Evolutionary conservation across 2,329 filamentous ascomycete genomes (phyloP), one percentile per base, ranked within the genome.

Genomic region (Orbilia quercus): DNA sequence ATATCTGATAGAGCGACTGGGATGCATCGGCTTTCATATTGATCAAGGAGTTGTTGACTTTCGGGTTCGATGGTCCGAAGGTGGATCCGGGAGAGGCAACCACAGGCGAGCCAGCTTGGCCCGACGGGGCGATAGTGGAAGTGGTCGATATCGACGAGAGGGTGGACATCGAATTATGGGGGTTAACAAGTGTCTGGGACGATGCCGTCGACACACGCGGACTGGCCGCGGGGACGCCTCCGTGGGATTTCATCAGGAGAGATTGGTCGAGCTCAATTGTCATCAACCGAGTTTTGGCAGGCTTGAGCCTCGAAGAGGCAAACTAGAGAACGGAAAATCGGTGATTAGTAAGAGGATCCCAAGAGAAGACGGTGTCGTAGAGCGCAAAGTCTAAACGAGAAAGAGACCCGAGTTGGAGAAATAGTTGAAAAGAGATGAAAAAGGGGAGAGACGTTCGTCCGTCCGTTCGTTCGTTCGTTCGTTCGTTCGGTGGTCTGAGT

Each of bases 21-120:
- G 91, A 91, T 76, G 95, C 93, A 80, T 96, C 93, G 80, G 93
- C 95, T 80, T 91, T 91, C 81, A 94, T 91, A 82, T 99, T 99
- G 84, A 99, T 96, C 80, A 99, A 96, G 81, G 74, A 77, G 65
- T 78, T 75, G 58, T 75, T 77, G 38, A 60, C 74, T 34, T 73
- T 74, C 12, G 77, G 77, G 44, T 74, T 76, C 11, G 76, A 77
- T 22, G 75, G 66, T 16, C 54, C 69, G 9, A 78, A 67, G 7
- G 72, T 75, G 23, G 66, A 63, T 4, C 70, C 77, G 20, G 76
- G 77, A 25, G 77, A 77, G 12, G 72, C 62, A 44, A 76, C 75
- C 6, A 72, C 53, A 1, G 74, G 62, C 2, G 67, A 63, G 14
- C 70, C 44, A 38, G 54, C 47, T 18, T 63, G 62, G 4, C 57